These are phyloP conservation scores for Ophiostoma quercus DNA, from an alignment of 2,329 filamentous ascomycete species.

Conservation along the genomic window DNA sequence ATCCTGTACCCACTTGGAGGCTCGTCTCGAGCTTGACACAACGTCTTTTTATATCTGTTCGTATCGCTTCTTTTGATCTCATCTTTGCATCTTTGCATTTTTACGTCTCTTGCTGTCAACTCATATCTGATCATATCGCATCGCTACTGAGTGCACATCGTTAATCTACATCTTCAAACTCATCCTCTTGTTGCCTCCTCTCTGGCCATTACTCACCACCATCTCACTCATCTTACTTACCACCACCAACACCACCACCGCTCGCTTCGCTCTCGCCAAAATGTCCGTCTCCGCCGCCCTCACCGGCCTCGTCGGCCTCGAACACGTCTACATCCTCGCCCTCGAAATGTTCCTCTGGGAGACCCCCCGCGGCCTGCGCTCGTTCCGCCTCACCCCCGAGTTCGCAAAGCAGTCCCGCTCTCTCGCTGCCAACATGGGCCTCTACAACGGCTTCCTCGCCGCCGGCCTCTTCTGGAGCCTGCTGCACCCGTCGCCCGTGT, in stretches of 20 bases:
- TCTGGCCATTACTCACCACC: background rate
- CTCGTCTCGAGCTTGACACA: background rate
- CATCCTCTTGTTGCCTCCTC: background rate
- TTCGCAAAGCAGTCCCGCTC: slow-evolving; percentile 42
- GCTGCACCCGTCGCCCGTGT: slow-evolving; percentile 40
- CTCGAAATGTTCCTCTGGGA: slow-evolving; percentile 50
- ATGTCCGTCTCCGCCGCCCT: slow-evolving; percentile 26
- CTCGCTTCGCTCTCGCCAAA: background rate
- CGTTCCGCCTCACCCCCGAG: slow-evolving; percentile 42
- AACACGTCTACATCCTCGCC: slow-evolving; percentile 46
- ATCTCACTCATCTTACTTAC: background rate
- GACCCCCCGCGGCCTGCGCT: slow-evolving; percentile 40
- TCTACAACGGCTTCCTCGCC: slow-evolving; percentile 51
- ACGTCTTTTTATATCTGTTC: background rate
- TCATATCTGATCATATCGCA: background rate
- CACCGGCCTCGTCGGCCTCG: slow-evolving; percentile 38
- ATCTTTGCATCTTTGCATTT: background rate
- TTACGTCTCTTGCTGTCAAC: background rate
- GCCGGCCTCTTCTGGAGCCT: slow-evolving; percentile 46
- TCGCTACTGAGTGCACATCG: background rate
- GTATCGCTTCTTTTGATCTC: background rate
- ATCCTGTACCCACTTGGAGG: background rate
- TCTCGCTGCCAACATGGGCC: slow-evolving; percentile 47
- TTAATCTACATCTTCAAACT: no score
- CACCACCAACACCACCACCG: background rate